Conservation (phyloP, 495 filamentous ascomycete genomes). For the Bryoglossum gracile region DNA sequence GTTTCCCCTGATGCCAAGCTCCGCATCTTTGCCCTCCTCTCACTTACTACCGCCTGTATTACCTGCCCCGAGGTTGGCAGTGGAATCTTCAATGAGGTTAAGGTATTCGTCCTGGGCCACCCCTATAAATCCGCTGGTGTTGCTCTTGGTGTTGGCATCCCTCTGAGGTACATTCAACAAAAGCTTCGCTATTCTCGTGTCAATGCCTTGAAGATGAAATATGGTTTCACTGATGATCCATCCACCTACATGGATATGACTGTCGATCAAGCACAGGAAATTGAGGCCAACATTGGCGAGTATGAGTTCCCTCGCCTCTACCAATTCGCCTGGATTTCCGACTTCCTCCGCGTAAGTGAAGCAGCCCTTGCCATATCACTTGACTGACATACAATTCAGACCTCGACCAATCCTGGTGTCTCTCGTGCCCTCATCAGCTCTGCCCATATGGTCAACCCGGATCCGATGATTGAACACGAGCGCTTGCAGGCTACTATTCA, state of each 20-base stretch:
- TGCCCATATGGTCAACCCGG: conserved; percentile 21
- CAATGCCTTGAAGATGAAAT: conserved; percentile 22
- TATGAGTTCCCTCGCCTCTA: conserved; percentile 24
- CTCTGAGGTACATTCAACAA: conserved; percentile 7
- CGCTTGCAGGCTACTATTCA: conserved; percentile 24
- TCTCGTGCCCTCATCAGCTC: conserved; percentile 20
- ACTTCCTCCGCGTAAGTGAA: conserved; percentile 24
- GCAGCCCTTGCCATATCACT: not conserved
- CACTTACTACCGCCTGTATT: not conserved
- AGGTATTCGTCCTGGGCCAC: not conserved
- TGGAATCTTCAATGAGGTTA: not conserved
- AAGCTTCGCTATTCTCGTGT: conserved; percentile 19
- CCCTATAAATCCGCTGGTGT: not conserved
- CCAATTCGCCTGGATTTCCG: conserved; percentile 25
- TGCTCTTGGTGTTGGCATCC: not conserved
- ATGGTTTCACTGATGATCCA: conserved; percentile 20
- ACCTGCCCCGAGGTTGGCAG: not conserved
- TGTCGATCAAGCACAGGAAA: conserved; percentile 22
- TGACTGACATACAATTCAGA: conserved; percentile 11
- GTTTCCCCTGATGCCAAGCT: not conserved
- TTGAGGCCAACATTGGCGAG: conserved; percentile 22
- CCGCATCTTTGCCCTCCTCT: not conserved
- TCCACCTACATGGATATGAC: conserved; percentile 21
- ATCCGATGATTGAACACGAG: conserved; percentile 19
- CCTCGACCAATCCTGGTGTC: conserved; percentile 18